Evolutionary conservation across 495 filamentous ascomycete genomes (phyloP), one percentile per base, ranked within the genome.

Genomic region (Achaetomiella virescens): DNA sequence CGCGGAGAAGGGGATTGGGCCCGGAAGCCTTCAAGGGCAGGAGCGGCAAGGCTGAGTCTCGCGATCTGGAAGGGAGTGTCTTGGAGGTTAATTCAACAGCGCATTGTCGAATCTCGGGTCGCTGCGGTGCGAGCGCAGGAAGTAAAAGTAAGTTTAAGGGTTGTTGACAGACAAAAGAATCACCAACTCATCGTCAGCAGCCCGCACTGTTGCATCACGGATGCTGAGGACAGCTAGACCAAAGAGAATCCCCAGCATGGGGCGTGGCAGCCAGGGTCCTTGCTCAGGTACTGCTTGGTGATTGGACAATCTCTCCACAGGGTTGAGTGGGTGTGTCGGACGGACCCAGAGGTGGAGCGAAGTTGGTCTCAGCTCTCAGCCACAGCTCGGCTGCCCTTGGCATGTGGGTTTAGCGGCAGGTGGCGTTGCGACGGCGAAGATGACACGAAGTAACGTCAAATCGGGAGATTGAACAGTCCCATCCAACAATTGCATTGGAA

Each of bases 221-320:
- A 56, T 25, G 21, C 53, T 50, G 54, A 56, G 54, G 54, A 49
- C 54, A 56, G 54, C 54, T 56, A 35, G 54, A 56, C 54, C 38
- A 56, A 50, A 56, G 22, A 50, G 35, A 44, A 49, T 22, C 37
- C 54, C 27, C 12, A 37, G 4, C 45, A 14, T 20, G 21, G 31
- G 42, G 24, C 10, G 18, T 10, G 22, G 35, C 17, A 17, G 27
- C 40, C 0, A 3, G 27, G 35, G 38, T 35, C 45, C 44, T 11
- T 48, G 45, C 25, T 22, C 53, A 55, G 44, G 43, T 31, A 17
- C 52, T 48, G 43, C 33, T 4, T 7, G 11, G 1, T 41, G 15
- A 41, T 47, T 48, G 52, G 43, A 17, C 24, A n/a, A 15, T 14
- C 2, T 9, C 1, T 18, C 1, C 15, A 18, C 21, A 36, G 42